A percentile compares a stretch with the other conserved stretches of the same genome.
Conservation (phyloP, 140 eudicot species). For the Anethum foeniculum region DNA sequence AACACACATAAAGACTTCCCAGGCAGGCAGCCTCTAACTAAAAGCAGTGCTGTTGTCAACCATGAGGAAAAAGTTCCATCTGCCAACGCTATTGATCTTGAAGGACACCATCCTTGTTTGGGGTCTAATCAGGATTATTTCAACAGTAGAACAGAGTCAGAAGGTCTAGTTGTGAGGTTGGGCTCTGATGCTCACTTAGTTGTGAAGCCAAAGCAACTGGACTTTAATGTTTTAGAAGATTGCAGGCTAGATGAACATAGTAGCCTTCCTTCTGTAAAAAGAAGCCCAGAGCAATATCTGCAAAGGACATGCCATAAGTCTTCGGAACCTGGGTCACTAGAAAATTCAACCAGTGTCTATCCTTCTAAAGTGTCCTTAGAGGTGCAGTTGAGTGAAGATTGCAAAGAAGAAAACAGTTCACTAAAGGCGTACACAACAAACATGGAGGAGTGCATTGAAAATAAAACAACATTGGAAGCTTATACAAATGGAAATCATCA, state of each 20-base stretch:
- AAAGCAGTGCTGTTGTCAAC: slow-evolving; percentile 10
- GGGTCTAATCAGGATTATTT: slow-evolving; percentile 20
- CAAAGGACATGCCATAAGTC: slow-evolving; percentile 17
- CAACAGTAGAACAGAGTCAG: slow-evolving; percentile 26
- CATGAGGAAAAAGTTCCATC: slow-evolving; percentile 23
- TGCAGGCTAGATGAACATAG: slow-evolving; percentile 18
- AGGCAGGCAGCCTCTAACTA: slow-evolving; percentile 12
- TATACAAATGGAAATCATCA: slow-evolving; percentile 12
- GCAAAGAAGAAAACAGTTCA: slow-evolving; percentile 18
- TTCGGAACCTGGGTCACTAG: slow-evolving; percentile 25
- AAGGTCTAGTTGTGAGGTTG: slow-evolving; percentile 24
- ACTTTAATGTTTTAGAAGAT: slow-evolving; percentile 42
- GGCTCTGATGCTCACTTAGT: slow-evolving; percentile 25
- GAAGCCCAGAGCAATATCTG: slow-evolving; percentile 26
- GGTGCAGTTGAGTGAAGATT: slow-evolving; percentile 21
- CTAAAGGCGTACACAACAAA: slow-evolving; percentile 10
- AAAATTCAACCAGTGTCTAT: slow-evolving; percentile 20
- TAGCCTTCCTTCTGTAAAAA: slow-evolving; percentile 22
- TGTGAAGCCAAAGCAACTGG: slow-evolving; percentile 54
- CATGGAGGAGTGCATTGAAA: slow-evolving; percentile 17
- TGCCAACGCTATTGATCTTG: slow-evolving; percentile 29
- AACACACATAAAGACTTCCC: slow-evolving; percentile 5
- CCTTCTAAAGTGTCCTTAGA: slow-evolving; percentile 9
- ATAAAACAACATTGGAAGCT: slow-evolving; percentile 14
- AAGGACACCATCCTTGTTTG: slow-evolving; percentile 21